Base-by-base conservation (phyloP, 1,139 yeast genomes). In the Blastobotrys arbuscula region DNA sequence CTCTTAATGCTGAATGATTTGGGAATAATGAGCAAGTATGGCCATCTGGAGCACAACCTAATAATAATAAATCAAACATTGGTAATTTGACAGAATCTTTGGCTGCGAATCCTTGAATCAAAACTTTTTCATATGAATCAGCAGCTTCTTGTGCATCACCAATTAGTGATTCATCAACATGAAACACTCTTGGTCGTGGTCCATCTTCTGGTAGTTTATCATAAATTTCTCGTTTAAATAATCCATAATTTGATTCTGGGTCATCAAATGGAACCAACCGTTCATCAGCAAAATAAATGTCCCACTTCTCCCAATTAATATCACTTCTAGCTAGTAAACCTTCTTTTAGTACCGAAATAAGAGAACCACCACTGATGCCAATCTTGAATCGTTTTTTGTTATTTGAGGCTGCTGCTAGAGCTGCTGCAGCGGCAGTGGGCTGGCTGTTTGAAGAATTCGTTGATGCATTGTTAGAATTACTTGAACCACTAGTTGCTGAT, bases 31-130 rank as follows among this genome's bases (percentile, higher is more conserved):
- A 88, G 48, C 97, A 96, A 60, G 90, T 87, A 65, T 92, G 98
- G 24, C 98, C 98, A 66, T 92, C 98, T 2, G 98, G 98, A 0
- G 98, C 98, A 74, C 97, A 90, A 19, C 98, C 98, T 54, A 92
- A 75, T 55, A 92, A 72, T 55, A 92, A 77, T 53, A 92, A 71
- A 67, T 92, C 98, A 71, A 92, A 92, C 80, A 87, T 82, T 51
- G 98, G 98, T 55, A 90, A 75, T 68, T 90, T 89, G 52, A 92
- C 97, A 16, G 96, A 84, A 66, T 90, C 97, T 65, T 92, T 90
- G 51, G 85, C 87, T n/a, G 98, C 98, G 71, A 92, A 92, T 47
- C 92, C 94, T 61, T 77, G 79, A 54, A 92, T 85, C 52, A 92
- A 74, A 21, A 80, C 74, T 68, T 89, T 87, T 64, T 92, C 98